A percentile compares a stretch with the other conserved stretches of the same genome.
These are phyloP conservation scores for Blastobotrys ciferrii DNA, from an alignment of 1,139 yeast genomes.

Conservation along the genomic window DNA sequence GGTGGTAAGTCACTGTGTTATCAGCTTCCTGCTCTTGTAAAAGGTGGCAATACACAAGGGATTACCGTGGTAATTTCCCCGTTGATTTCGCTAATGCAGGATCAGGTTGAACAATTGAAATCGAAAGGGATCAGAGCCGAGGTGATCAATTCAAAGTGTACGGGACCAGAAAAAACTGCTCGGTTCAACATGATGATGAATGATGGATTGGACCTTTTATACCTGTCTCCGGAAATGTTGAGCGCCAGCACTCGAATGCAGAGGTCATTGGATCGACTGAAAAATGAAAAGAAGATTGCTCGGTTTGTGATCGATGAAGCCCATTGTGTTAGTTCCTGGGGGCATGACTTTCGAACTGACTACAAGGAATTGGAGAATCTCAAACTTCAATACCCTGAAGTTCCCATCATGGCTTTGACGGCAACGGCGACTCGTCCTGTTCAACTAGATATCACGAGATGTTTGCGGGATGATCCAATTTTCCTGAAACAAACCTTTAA, in stretches of 20 bases:
- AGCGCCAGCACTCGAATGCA: conserved; percentile 72
- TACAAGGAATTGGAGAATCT: conserved; percentile 78
- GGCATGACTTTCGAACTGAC: conserved; percentile 97
- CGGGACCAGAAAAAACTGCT: conserved; percentile 57
- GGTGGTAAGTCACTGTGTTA: conserved; percentile 97
- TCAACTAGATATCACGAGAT: conserved; percentile 64
- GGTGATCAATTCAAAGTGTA: conserved; percentile 74
- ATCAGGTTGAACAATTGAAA: conserved; percentile 82
- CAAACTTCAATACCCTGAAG: conserved; percentile 67
- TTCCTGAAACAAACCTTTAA: conserved; percentile 74
- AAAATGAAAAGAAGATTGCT: conserved; percentile 60
- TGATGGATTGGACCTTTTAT: conserved; percentile 70
- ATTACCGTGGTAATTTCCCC: conserved; percentile 94
- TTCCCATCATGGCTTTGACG: conserved; percentile 94
- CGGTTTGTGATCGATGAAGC: conserved; percentile 96
- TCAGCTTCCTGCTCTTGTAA: conserved; percentile 87
- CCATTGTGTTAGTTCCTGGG: conserved; percentile 98
- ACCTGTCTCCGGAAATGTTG: conserved; percentile 94
- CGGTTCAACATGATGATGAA: conserved; percentile 61
- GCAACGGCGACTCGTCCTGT: conserved; percentile 97
- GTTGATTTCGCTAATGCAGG: conserved; percentile 93
- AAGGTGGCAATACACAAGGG: conserved; percentile 71
- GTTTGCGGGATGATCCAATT: conserved; percentile 44
- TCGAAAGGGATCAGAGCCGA: conserved; percentile 71
- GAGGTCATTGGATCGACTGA: conserved; percentile 57